Base-by-base conservation (phyloP, 2,329 filamentous ascomycete genomes). In the Aspergillus fructus region DNA sequence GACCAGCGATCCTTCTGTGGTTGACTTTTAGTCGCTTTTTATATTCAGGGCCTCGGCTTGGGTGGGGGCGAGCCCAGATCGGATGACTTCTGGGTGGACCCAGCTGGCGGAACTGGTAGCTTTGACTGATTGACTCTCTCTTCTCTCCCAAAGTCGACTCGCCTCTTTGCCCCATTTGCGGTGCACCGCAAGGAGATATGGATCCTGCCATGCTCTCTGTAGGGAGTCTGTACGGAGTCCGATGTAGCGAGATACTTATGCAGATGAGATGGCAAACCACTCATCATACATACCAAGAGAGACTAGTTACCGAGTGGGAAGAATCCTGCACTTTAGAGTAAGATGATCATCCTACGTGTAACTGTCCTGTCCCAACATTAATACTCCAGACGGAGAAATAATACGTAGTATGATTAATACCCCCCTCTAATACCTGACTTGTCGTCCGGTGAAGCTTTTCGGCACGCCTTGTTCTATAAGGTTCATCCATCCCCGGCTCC, bases 11-110 rank as follows among this genome's bases (percentile, higher is more conserved):
- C 63, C 59, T 43, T 24, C 50, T 42, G 27, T 9, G 9, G 27
- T 30, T 30, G 27, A 30, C 27, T 30, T 30, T 11, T 30, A 30
- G 27, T 30, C 27, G 27, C 27, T 30, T 30, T 30, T 30, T 30
- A 48, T 23, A 30, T 50, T 23, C 49, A 58, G 47, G 48, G 50
- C 58, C 59, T 59, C 61, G 60, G 62, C 60, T 61, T 48, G 24
- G 23, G 60, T 64, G 62, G 63, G 27, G 58, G 55, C 56, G 3
- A 52, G 41, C 42, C 42, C 49, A 59, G 61, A 62, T 62, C 59
- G 45, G 60, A 61, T 62, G 59, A 62, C 59, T 55, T 53, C 49
- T 49, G 43, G 45, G 46, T 59, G 51, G 50, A 56, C 41, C 51
- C 50, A 53, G 19, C 41, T 23, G 17, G 21, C 41, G 12, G 19